Base-by-base conservation (phyloP, 768 basidiomycete species). In the Cubamyces sp. region DNA sequence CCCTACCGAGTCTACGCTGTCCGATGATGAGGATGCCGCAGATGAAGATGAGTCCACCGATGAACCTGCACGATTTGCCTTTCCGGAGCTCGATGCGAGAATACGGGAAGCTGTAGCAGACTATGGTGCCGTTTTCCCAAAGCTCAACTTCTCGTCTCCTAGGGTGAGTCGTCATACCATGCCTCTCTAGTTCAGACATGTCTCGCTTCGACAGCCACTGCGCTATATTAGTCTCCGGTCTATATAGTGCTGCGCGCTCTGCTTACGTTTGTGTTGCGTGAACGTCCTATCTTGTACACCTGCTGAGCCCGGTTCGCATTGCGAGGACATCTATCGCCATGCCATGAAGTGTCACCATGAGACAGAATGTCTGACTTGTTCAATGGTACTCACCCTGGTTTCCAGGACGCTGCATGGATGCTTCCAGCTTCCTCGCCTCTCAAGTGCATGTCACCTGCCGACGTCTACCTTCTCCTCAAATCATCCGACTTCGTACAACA, bases 141-240 rank as follows among this genome's bases (percentile, higher is more conserved):
- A 98, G 75, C 85, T 98, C 57, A 98, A 97, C 70, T 97, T 96
- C 77, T 92, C 94, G 6, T 88, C 92, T n/a, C 96, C 96, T 15
- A 90, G 88, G 78, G 95, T 91, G 61, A 60, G 80, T 68, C 41
- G 34, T 34, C 11, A 34, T 34, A 34, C 34, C 34, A 34, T 9
- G 34, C 34, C 9, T 34, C 5, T 34, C 4, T 34, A 11, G 34
- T 34, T 30, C 9, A 18, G 12, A 21, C 52, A 30, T 46, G 45
- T 46, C 34, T 34, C 34, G 34, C 34, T 34, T 49, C 25, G 48
- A 39, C 56, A 57, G 30, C 46, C 45, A 34, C 34, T 11, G 34
- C n/a, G 56, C 53, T 54, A 54, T 54, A 54, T 43, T 12, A 54
- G 45, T 21, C 7, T 25, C 18, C 34, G 34, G 34, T 34, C 34